Conservation (phyloP, 345 rosid species). For the Barbarea vulgaris region DNA sequence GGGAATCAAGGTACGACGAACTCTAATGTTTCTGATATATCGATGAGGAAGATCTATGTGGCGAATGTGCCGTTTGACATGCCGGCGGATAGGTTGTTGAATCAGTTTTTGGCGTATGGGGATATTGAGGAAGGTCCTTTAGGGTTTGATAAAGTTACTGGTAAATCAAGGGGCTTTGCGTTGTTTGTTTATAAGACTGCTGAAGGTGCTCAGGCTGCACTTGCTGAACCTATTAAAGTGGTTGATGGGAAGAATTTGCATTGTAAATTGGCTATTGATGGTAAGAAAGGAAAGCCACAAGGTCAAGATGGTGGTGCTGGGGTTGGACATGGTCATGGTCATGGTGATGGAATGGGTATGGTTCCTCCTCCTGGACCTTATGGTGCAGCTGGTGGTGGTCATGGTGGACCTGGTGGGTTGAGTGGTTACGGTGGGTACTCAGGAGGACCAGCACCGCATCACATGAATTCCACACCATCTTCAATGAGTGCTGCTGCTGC, state of each 20-base stretch:
- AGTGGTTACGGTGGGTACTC: slow-evolving; percentile 52
- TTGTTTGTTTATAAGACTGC: slow-evolving; percentile 79
- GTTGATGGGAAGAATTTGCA: slow-evolving; percentile 73
- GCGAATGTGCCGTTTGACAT: slow-evolving; percentile 75
- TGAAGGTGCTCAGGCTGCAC: slow-evolving; percentile 79
- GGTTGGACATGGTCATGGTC: slow-evolving; percentile 51
- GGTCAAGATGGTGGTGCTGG: slow-evolving; percentile 46
- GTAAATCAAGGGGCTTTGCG: slow-evolving; percentile 82
- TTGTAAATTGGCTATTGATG: slow-evolving; percentile 79
- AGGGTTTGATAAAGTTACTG: slow-evolving; percentile 85
- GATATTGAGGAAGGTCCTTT: slow-evolving; percentile 91
- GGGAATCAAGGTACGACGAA: slow-evolving; percentile 58
- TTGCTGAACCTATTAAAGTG: slow-evolving; percentile 70
- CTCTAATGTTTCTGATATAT: slow-evolving; percentile 48
- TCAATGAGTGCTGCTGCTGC: slow-evolving; percentile 42
- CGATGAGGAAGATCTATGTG: slow-evolving; percentile 81
- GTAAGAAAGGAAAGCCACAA: slow-evolving; percentile 65
- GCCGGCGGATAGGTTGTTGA: slow-evolving; percentile 64
- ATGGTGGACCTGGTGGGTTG: slow-evolving; percentile 45
- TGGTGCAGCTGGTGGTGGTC: slow-evolving; percentile 48
- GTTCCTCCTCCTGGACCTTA: slow-evolving; percentile 53
- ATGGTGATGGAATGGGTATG: slow-evolving; percentile 67
- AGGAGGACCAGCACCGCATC: slow-evolving; percentile 55
- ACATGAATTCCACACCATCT: slow-evolving; percentile 55
- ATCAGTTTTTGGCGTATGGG: slow-evolving; percentile 64